Evolutionary conservation across 2,329 filamentous ascomycete genomes (phyloP).

Genomic region (Alternaria sp.): DNA sequence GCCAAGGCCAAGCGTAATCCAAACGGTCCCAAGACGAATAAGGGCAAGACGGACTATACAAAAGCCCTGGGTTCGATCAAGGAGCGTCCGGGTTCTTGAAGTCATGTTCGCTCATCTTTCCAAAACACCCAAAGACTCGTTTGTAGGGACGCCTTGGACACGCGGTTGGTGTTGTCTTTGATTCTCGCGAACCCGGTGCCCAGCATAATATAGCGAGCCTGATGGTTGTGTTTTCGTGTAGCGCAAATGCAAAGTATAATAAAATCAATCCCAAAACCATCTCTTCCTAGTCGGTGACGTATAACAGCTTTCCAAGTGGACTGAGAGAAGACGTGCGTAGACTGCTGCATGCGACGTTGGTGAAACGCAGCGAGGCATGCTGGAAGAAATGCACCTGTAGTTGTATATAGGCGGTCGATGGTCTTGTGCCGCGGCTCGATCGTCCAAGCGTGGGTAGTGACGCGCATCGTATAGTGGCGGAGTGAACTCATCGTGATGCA

Average conservation of each 20-base stretch:
- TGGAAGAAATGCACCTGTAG: not conserved
- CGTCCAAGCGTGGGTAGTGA: no score
- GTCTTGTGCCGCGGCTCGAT: not conserved
- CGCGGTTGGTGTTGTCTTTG: no score
- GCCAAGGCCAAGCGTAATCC: not conserved
- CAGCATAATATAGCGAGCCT: no score
- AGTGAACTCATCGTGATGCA: no score
- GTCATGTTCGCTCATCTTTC: no score
- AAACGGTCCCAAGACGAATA: not conserved
- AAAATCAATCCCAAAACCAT: not conserved
- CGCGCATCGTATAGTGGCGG: no score
- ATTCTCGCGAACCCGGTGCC: no score
- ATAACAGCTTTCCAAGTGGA: not conserved
- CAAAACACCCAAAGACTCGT: no score
- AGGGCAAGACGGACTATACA: not conserved
- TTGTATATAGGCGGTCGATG: not conserved
- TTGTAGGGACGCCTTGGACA: no score
- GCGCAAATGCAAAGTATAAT: no score
- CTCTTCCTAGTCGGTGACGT: not conserved
- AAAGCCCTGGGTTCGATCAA: not conserved
- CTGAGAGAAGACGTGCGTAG: not conserved
- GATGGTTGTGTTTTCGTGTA: no score
- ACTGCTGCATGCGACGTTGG: not conserved
- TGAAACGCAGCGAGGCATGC: not conserved
- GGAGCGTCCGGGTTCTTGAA: not conserved